Base-by-base conservation (phyloP, 2,329 filamentous ascomycete genomes). In the Ophiostoma angusticollis region DNA sequence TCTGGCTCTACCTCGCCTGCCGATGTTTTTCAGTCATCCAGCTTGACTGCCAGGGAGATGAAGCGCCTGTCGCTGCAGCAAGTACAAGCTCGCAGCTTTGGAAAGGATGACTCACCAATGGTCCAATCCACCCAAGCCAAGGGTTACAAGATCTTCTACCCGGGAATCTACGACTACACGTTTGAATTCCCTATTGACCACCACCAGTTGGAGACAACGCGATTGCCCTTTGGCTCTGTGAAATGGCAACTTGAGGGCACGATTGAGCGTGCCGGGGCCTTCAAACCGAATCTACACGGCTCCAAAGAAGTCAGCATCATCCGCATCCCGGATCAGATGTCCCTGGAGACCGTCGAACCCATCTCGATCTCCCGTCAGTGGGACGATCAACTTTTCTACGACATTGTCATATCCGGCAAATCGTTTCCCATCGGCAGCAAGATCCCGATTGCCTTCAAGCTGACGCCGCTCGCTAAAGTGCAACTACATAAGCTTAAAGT, bases 321-420 rank as follows among this genome's bases (percentile, higher is more conserved):
- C 38, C 79, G 87, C 31, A 78, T 91, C 4, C 87, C 87, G 0
- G 77, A 89, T 35, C 85, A 93, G 58, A 74, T 86, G 32, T 94
- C 86, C 0, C 65, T 94, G 18, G 87, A 95, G 58, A 85, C 85
- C 58, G 80, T 86, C 19, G 87, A 95, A 54, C 87, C 87, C 3
- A 94, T 95, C 51, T 89, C 86, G 9, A 94, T 95, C 52, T 89
- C 83, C 47, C 71, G 87, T 16, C 86, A 84, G 45, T 95, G 87
- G 87, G 87, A 95, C 55, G 86, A 95, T 49, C 87, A 94, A 53
- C 66, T 95, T 23, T 85, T 93, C 53, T 95, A 95, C 60, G 87
- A 95, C 52, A 94, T 95, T 49, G 80, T 94, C 55, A 93, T 95
- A 39, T 94, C 86, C 1, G 87, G 87, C 39, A 94, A 94, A 67